phyloP scores from a whole-genome alignment of 2,329 filamentous ascomycete species.

The Emergomyces africanus region DNA sequence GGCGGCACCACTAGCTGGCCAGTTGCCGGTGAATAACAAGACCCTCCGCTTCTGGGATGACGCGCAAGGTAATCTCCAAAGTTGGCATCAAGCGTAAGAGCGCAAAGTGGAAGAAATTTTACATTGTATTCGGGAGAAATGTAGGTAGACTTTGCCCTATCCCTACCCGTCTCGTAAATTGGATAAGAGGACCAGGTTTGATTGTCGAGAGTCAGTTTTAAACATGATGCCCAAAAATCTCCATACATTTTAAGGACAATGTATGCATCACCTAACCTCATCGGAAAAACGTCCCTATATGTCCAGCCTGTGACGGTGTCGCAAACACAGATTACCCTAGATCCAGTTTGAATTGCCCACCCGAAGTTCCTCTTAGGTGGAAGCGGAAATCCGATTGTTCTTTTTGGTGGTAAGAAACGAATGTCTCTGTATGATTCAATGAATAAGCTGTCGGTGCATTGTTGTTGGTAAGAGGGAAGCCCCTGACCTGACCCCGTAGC shows the following conservation, averaged over 20 bases:
- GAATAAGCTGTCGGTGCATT: neutral
- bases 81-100: constrained; percentile 21
- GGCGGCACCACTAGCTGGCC: neutral
- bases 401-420: neutral
- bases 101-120: constrained; percentile 22
- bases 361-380: neutral
- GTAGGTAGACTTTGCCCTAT: neutral
- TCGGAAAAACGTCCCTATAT: constrained; percentile 17
- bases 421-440: constrained; percentile 4
- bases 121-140: constrained; percentile 5
- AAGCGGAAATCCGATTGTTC: neutral
- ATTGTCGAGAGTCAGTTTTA: constrained; percentile 14
- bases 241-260: constrained; percentile 21
- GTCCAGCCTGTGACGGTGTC: constrained; percentile 8
- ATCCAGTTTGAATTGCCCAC: constrained; percentile 5
- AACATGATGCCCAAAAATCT: constrained; percentile 24
- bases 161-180: constrained; percentile 2
- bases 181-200: constrained; percentile 4
- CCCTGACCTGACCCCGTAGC: neutral
- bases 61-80: constrained; percentile 8
- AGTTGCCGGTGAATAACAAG: neutral
- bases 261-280: constrained; percentile 18
- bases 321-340: constrained; percentile 5
- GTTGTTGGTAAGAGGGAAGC: neutral
- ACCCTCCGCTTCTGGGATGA: neutral